These are phyloP conservation scores for Dioscorea dumetorum DNA, from an alignment of 106 monocot genomes.

Conservation along the genomic window DNA sequence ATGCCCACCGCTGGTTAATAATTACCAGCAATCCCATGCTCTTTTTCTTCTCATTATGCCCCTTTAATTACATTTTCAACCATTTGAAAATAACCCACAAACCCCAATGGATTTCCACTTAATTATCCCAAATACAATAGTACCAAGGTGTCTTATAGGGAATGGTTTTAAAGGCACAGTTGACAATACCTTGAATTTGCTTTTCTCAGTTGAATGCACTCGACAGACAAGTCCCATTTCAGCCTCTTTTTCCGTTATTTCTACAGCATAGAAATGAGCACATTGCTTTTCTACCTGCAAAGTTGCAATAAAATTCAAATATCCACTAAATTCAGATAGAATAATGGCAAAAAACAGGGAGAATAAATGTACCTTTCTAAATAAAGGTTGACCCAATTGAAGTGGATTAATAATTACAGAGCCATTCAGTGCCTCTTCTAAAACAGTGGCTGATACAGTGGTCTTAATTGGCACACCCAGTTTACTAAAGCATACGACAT, in stretches of 20 bases:
- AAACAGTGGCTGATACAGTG: constrained; percentile 88
- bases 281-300: constrained; percentile 85
- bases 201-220: constrained; percentile 82
- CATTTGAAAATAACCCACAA: too few relatives aligned
- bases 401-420: constrained; percentile 46
- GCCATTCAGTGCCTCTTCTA: constrained; percentile 94
- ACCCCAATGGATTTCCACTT: too few relatives aligned
- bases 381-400: constrained; percentile 47
- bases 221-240: constrained; percentile 79
- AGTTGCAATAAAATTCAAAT: constrained; percentile 8
- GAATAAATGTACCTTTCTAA: constrained; percentile 48
- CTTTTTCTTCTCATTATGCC: too few relatives aligned
- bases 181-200: constrained; percentile 82
- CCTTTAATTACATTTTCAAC: too few relatives aligned
- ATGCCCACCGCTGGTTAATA: too few relatives aligned
- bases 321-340: constrained; percentile 2
- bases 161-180: background rate
- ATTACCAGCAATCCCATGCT: too few relatives aligned
- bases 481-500: constrained; percentile 40
- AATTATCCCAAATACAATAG: too few relatives aligned
- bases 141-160: too few relatives aligned
- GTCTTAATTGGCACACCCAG: constrained; percentile 98
- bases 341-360: background rate
- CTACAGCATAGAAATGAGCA: constrained; percentile 94
- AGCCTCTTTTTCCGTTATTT: constrained; percentile 73